phyloP scores from a whole-genome alignment of 2,329 filamentous ascomycete species.

The Epichloe coenophiala region DNA sequence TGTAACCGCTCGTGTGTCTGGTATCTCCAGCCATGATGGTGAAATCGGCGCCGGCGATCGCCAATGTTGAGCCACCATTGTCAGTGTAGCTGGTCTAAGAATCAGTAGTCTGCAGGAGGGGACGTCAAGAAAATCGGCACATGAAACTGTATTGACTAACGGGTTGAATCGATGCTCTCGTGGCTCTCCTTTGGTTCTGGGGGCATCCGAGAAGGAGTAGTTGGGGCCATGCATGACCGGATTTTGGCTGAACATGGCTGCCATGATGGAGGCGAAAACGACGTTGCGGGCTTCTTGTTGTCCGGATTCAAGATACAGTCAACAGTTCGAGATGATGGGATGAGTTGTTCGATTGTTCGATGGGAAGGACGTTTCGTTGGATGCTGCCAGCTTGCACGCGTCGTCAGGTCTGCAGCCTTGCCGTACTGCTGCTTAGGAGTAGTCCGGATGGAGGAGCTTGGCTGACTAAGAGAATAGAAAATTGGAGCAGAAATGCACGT shows the following conservation, averaged over 20 bases:
- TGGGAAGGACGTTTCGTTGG: conserved; percentile 9
- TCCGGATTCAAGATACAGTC: not conserved
- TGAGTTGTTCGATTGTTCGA: conserved; percentile 7
- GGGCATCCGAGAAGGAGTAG: conserved; percentile 53
- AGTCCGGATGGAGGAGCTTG: conserved; percentile 18
- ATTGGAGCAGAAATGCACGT: not conserved
- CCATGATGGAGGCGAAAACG: conserved; percentile 29
- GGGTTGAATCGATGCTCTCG: conserved; percentile 82
- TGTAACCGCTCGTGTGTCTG: conserved; percentile 89
- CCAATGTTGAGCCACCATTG: conserved; percentile 92
- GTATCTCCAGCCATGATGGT: conserved; percentile 96
- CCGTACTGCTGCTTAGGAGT: conserved; percentile 1
- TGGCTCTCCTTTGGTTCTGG: conserved; percentile 40
- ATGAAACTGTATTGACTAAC: conserved; percentile 36
- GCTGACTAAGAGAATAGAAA: conserved; percentile 25
- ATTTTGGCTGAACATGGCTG: conserved; percentile 58
- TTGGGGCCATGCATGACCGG: conserved; percentile 54
- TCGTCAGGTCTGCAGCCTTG: conserved; percentile 12
- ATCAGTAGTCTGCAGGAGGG: not conserved
- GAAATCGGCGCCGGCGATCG: conserved; percentile 88
- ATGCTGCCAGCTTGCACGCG: conserved; percentile 20
- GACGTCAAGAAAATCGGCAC: not conserved
- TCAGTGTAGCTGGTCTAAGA: conserved; percentile 64
- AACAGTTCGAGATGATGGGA: not conserved
- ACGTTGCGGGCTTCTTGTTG: not conserved